phyloP scores from a whole-genome alignment of 345 rosid genomes.

The Lepidium sativum region DNA sequence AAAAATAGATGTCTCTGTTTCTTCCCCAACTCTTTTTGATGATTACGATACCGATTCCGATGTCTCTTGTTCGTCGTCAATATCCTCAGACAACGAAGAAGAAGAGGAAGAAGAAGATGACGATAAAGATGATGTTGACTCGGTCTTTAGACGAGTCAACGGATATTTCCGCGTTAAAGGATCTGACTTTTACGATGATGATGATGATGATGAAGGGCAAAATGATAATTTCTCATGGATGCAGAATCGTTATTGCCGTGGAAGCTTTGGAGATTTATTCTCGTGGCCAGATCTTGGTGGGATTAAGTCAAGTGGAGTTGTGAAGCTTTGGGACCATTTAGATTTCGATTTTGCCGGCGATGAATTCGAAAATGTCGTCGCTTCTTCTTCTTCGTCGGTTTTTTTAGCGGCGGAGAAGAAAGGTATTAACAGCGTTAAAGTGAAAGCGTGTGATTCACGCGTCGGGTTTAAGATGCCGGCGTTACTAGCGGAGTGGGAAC shows the following conservation, averaged over 20 bases:
- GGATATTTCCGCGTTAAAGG: slow-evolving; percentile 44
- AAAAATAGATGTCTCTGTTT: slow-evolving; percentile 12
- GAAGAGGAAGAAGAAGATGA: slow-evolving; percentile 6
- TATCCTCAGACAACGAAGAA: slow-evolving; percentile 27
- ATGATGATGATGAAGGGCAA: not conserved
- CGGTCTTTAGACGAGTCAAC: slow-evolving; percentile 12
- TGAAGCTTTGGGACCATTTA: slow-evolving; percentile 30
- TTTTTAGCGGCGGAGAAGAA: slow-evolving; percentile 34
- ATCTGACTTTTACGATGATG: slow-evolving; percentile 6
- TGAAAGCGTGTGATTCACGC: slow-evolving; percentile 66
- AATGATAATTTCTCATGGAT: not conserved
- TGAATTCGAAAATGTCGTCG: slow-evolving; percentile 30
- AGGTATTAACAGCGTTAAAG: slow-evolving; percentile 18
- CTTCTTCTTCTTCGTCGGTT: slow-evolving; percentile 37
- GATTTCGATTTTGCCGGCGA: slow-evolving; percentile 28
- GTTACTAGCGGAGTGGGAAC: slow-evolving; percentile 63
- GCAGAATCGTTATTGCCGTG: slow-evolving; percentile 27
- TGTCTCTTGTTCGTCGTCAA: slow-evolving; percentile 23
- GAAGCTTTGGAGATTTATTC: slow-evolving; percentile 40
- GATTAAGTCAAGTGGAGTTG: slow-evolving; percentile 27
- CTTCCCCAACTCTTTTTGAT: slow-evolving; percentile 11
- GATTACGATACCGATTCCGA: slow-evolving; percentile 42
- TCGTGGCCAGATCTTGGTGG: slow-evolving; percentile 32
- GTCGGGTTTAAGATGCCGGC: slow-evolving; percentile 38
- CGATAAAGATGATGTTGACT: slow-evolving; percentile 21